These are phyloP conservation scores for Leptodontidium sp. DNA, from an alignment of 2,329 filamentous ascomycete species.

Conservation along the genomic window DNA sequence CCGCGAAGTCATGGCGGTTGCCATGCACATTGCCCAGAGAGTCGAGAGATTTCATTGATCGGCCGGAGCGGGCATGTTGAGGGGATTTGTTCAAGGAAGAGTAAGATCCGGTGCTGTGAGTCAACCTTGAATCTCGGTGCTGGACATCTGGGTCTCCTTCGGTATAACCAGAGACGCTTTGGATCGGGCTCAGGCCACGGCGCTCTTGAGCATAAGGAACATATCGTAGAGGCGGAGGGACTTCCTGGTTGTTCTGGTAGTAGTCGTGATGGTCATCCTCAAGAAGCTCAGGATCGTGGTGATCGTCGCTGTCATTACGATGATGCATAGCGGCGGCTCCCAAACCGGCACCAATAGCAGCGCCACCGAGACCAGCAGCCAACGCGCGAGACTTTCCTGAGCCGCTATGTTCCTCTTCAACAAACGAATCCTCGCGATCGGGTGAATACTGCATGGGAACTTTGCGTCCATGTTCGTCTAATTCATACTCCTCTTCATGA, in stretches of 20 bases:
- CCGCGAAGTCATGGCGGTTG: slow-evolving; percentile 46
- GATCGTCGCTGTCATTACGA: slow-evolving; percentile 37
- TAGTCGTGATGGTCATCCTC: slow-evolving; percentile 51
- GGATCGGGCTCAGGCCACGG: slow-evolving; percentile 84
- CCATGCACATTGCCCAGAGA: slow-evolving; percentile 41
- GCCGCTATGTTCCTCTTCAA: slow-evolving; percentile 46
- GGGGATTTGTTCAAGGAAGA: slow-evolving; percentile 69
- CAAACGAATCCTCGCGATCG: slow-evolving; percentile 38
- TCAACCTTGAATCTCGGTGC: slow-evolving; percentile 65
- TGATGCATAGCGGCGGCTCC: slow-evolving; percentile 51
- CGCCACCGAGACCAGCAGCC: slow-evolving; percentile 42
- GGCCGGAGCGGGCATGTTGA: slow-evolving; percentile 58
- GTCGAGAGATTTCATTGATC: slow-evolving; percentile 59
- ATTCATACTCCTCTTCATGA: slow-evolving; percentile 46
- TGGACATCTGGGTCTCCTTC: slow-evolving; percentile 68
- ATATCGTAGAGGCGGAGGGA: slow-evolving; percentile 70
- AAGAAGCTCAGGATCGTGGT: slow-evolving; percentile 42
- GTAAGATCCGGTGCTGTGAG: slow-evolving; percentile 61
- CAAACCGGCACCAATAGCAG: slow-evolving; percentile 48
- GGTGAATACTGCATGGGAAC: slow-evolving; percentile 41
- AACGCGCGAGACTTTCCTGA: slow-evolving; percentile 39
- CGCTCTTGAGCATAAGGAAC: slow-evolving; percentile 74
- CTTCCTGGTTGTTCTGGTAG: slow-evolving; percentile 59
- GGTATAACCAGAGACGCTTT: slow-evolving; percentile 88
- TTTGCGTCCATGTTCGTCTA: slow-evolving; percentile 47